phyloP scores from a whole-genome alignment of 2,329 filamentous ascomycete genomes.

The Alternaria sp. region DNA sequence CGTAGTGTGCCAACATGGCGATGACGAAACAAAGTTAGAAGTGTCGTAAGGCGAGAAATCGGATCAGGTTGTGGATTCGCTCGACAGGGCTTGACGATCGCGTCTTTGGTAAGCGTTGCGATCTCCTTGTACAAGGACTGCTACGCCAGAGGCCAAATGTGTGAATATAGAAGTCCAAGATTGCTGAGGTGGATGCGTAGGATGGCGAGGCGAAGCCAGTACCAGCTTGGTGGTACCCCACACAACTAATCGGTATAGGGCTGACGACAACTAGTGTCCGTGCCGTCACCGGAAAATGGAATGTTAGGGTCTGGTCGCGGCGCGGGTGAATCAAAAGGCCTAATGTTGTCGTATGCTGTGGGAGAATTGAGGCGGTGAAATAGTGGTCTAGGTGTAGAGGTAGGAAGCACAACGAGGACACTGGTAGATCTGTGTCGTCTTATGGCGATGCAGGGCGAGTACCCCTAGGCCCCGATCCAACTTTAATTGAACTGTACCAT shows the following conservation, averaged over 20 bases:
- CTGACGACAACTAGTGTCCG: constrained; percentile 23
- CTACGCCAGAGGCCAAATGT: constrained; percentile 13
- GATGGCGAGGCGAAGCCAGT: constrained; percentile 27
- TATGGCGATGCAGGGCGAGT: constrained; percentile 17
- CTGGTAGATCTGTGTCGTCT: constrained; percentile 21
- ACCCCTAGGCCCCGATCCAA: constrained; percentile 7
- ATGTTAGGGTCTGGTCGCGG: constrained; percentile 6
- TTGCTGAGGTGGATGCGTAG: constrained; percentile 24
- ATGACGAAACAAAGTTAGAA: constrained; percentile 15
- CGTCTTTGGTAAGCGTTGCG: constrained; percentile 14
- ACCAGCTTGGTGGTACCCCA: constrained; percentile 17
- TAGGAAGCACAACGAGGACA: constrained; percentile 11
- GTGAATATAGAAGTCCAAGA: constrained; percentile 14
- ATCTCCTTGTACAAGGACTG: background rate
- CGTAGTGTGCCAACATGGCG: constrained; percentile 21
- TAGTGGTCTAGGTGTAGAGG: background rate
- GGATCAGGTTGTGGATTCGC: constrained; percentile 13
- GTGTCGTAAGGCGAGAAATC: constrained; percentile 10
- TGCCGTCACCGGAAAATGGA: constrained; percentile 6
- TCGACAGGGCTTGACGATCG: constrained; percentile 10
- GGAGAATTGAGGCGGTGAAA: constrained; percentile 20
- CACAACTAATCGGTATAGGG: constrained; percentile 26
- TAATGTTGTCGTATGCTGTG: constrained; percentile 8
- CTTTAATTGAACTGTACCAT: constrained; percentile 8
- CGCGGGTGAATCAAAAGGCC: constrained; percentile 10